Evolutionary conservation across 2,329 filamentous ascomycete species (phyloP).

Genomic region (Curvularia sp.): DNA sequence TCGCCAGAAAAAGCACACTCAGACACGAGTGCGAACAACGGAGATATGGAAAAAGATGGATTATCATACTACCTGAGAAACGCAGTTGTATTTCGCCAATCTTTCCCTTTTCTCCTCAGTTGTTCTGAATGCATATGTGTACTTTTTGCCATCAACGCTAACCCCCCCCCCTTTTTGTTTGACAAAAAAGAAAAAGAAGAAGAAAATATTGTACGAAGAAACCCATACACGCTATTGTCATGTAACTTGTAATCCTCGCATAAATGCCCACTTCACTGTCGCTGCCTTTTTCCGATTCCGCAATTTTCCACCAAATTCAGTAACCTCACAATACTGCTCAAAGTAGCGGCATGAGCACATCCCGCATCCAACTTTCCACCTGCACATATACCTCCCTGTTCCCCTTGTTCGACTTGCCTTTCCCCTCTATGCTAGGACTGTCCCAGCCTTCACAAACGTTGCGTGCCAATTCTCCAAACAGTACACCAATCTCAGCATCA

Average conservation of each 20-base stretch:
- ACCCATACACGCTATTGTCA: too few relatives aligned
- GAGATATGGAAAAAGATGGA: too few relatives aligned
- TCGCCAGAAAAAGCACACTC: background rate
- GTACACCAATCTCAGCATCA: conserved; percentile 28
- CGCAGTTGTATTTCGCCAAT: too few relatives aligned
- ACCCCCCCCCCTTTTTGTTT: background rate
- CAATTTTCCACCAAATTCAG: background rate
- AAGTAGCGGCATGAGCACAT: conserved; percentile 36
- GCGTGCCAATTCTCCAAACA: conserved; percentile 37
- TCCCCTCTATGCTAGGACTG: conserved; percentile 8
- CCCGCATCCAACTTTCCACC: conserved; percentile 29
- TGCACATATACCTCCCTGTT: conserved; percentile 14
- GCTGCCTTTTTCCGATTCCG: background rate
- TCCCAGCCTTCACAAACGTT: conserved; percentile 25
- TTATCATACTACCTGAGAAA: too few relatives aligned
- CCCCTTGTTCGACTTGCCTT: conserved; percentile 21
- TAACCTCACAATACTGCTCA: conserved; percentile 9
- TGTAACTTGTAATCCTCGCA: too few relatives aligned
- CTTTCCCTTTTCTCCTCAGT: background rate
- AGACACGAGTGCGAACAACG: background rate
- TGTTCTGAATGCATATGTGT: background rate
- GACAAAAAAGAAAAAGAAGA: too few relatives aligned
- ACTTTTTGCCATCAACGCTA: background rate
- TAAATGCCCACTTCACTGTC: background rate
- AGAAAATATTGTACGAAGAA: too few relatives aligned